These are phyloP conservation scores for Massarina eburnea DNA, from an alignment of 2,329 filamentous ascomycete species.

Conservation along the genomic window DNA sequence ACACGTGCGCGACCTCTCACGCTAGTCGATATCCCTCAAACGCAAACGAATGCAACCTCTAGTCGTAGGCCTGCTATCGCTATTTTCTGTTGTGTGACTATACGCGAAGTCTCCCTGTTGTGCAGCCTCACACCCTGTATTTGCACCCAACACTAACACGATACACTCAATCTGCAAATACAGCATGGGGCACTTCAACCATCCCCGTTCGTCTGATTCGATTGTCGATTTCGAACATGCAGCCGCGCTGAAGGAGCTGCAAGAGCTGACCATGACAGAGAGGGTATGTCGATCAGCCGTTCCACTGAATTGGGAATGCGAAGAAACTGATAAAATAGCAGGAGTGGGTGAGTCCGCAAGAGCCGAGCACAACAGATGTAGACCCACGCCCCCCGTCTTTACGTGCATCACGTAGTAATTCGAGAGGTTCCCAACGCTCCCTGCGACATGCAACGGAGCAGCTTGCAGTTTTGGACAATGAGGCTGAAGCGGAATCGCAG, in stretches of 20 bases:
- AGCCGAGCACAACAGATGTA: background rate
- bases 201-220: constrained; percentile 8
- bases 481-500: background rate
- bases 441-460: background rate
- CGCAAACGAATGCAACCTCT: background rate
- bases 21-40: background rate
- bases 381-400: background rate
- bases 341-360: constrained; percentile 1
- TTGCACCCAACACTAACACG: background rate
- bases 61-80: no score
- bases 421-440: background rate
- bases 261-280: constrained; percentile 5
- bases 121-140: background rate
- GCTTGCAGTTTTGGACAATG: background rate
- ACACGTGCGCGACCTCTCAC: no score
- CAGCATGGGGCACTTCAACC: background rate
- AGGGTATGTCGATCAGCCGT: constrained; percentile 1
- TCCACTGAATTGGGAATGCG: no score
- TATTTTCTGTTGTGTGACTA: no score
- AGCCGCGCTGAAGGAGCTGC: constrained; percentile 5
- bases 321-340: background rate
- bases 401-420: background rate
- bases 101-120: no score
- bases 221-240: constrained; percentile 9
- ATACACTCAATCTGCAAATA: background rate